Percentiles rank a stretch among this genome's conserved stretches.
Conservation (phyloP, 768 basidiomycete species). For the Termitomyces sp. region DNA sequence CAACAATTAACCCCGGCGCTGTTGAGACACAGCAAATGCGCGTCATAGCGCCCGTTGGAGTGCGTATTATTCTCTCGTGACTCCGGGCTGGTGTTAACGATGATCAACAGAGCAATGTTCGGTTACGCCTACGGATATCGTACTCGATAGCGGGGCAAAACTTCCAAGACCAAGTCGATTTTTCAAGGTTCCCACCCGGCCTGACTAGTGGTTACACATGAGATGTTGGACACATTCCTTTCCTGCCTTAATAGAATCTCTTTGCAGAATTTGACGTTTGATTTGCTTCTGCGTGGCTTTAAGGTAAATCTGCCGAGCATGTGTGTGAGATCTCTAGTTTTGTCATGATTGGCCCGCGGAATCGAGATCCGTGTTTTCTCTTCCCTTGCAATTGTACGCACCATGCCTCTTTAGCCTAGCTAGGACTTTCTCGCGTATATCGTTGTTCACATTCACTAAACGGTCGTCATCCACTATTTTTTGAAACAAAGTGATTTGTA, state of each 20-base stretch:
- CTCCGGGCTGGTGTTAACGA: conserved; percentile 6
- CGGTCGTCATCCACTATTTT: too few relatives aligned
- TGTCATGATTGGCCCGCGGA: too few relatives aligned
- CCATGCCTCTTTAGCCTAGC: too few relatives aligned
- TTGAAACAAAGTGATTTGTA: too few relatives aligned
- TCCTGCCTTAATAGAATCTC: neutral
- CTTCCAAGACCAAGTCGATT: conserved; percentile 92
- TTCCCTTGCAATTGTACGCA: too few relatives aligned
- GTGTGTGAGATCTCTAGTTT: neutral
- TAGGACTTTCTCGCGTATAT: too few relatives aligned
- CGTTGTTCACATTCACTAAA: too few relatives aligned
- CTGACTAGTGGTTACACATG: conserved; percentile 50
- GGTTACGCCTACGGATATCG: conserved; percentile 82
- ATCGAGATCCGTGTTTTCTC: too few relatives aligned
- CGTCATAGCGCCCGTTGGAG: conserved; percentile 82
- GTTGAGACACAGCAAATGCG: conserved; percentile 96
- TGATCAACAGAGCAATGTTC: conserved; percentile 64
- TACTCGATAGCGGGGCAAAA: conserved; percentile 66
- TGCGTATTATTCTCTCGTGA: conserved; percentile 36
- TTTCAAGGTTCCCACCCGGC: conserved; percentile 81
- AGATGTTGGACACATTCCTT: neutral
- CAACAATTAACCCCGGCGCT: conserved; percentile 69
- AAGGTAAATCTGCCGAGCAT: neutral
- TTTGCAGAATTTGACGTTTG: conserved; percentile 5
- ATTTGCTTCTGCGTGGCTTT: neutral